Conservation (phyloP, 1,284 basidiomycete species). For the Heliocybe sulcata region DNA sequence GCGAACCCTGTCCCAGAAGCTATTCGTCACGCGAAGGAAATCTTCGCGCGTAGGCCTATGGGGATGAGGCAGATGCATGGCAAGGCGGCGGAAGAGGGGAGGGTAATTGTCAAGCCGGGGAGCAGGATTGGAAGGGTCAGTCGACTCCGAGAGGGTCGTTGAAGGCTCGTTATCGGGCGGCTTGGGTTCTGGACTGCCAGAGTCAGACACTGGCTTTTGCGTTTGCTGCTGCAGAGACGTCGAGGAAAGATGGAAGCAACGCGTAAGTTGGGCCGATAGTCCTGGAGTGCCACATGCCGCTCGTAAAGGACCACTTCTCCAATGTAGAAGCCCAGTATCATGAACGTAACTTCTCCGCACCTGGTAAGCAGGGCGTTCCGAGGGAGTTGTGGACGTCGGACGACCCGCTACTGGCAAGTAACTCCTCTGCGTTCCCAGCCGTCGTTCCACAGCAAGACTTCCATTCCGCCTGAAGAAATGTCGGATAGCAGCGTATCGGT, state of each 20-base stretch:
- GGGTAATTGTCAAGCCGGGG: slow-evolving; percentile 67
- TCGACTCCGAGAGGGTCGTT: not conserved
- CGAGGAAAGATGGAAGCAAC: not conserved
- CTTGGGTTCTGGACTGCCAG: not conserved
- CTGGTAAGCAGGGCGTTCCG: not conserved
- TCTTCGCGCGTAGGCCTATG: slow-evolving; percentile 84
- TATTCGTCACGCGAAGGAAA: slow-evolving; percentile 78
- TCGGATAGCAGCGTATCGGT: not conserved
- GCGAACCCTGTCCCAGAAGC: slow-evolving; percentile 84
- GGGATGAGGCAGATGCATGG: slow-evolving; percentile 68
- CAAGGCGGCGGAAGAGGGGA: slow-evolving; percentile 70
- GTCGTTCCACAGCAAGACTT: slow-evolving; percentile 1
- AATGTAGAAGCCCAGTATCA: not conserved
- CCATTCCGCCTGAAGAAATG: slow-evolving; percentile 4
- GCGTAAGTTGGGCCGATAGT: not conserved
- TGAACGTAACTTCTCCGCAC: not conserved
- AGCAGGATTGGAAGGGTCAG: slow-evolving; percentile 5
- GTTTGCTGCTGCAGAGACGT: not conserved
- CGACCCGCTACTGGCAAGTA: not conserved
- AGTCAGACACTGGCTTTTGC: not conserved
- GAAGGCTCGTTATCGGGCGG: not conserved
- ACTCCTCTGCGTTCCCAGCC: slow-evolving; percentile 2
- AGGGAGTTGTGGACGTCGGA: not conserved
- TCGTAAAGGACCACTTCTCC: not conserved
- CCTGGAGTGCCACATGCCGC: not conserved